Conservation (phyloP, 2,329 filamentous ascomycete species). For the Mycosphaerella sp. region DNA sequence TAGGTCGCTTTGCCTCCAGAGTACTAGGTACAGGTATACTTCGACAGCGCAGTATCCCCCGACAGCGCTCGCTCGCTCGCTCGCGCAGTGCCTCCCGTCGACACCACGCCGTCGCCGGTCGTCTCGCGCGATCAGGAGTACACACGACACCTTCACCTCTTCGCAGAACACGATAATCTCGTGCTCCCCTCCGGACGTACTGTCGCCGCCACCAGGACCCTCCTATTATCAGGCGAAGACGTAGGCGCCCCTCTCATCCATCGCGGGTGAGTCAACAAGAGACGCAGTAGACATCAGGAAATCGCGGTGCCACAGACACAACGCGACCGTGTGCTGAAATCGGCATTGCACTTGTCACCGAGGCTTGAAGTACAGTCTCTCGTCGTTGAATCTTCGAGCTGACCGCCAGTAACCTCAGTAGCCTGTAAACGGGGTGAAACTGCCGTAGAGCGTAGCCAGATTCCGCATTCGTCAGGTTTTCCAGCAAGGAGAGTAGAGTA, state of each 20-base stretch:
- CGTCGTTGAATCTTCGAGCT: slow-evolving; percentile 14
- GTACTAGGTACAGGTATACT: not conserved
- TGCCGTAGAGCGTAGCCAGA: slow-evolving; percentile 19
- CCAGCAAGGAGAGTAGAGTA: slow-evolving; percentile 16
- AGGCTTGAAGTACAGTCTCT: slow-evolving; percentile 16
- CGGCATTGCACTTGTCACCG: slow-evolving; percentile 2
- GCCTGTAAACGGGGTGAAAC: slow-evolving; percentile 23
- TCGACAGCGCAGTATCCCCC: not conserved
- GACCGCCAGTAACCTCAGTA: slow-evolving; percentile 19
- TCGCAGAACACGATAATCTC: not conserved
- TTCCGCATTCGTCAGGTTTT: slow-evolving; percentile 5
- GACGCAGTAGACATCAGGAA: slow-evolving; percentile 6
- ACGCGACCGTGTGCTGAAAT: slow-evolving; percentile 3
- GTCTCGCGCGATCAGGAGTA: not conserved
- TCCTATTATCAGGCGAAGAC: not conserved
- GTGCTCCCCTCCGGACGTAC: not conserved
- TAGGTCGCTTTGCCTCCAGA: not conserved
- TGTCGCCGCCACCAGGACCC: slow-evolving; percentile 4
- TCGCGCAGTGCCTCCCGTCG: not conserved
- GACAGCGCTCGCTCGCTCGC: not conserved
- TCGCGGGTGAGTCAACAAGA: slow-evolving; percentile 3
- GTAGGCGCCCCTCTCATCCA: slow-evolving; percentile 1
- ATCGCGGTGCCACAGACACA: slow-evolving; percentile 2
- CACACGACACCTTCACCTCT: not conserved
- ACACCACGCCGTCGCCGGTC: not conserved